A percentile compares a stretch with the other conserved stretches of the same genome.
Conservation (phyloP, 2,329 filamentous ascomycete species). For the Neonectria sp. region DNA sequence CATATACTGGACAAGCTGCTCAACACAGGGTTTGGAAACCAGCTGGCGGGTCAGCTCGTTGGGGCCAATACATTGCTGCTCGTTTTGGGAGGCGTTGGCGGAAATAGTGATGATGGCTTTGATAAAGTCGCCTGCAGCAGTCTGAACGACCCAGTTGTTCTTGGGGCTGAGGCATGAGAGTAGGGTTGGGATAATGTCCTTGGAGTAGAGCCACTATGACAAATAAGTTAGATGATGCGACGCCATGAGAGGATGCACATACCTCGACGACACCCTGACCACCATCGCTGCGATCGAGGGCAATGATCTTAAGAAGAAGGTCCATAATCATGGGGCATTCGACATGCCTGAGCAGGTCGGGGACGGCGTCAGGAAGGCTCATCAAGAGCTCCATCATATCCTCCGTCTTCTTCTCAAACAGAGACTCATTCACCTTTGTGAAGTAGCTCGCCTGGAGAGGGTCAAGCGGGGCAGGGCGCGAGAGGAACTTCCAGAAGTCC, state of each 20-base stretch:
- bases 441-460: conserved; percentile 97
- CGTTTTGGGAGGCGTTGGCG: conserved; percentile 96
- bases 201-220: conserved; percentile 88
- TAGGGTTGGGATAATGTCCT: conserved; percentile 88
- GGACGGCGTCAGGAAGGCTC: conserved; percentile 83
- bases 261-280: conserved; percentile 96
- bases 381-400: conserved; percentile 96
- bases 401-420: conserved; percentile 97
- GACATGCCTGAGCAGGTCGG: conserved; percentile 91
- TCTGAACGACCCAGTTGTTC: conserved; percentile 91
- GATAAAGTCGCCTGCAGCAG: conserved; percentile 95
- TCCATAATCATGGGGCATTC: conserved; percentile 99
- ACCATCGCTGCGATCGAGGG: conserved; percentile 91
- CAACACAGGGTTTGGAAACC: conserved; percentile 87
- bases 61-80: conserved; percentile 98
- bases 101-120: conserved; percentile 99
- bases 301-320: conserved; percentile 95
- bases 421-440: conserved; percentile 97
- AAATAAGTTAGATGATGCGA: conserved; percentile 33
- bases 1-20: conserved; percentile 92
- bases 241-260: conserved; percentile 51
- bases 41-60: conserved; percentile 97
- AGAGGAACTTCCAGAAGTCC: conserved; percentile 93
- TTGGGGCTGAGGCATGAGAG: conserved; percentile 90
- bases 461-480: conserved; percentile 87